Base-by-base conservation (phyloP, 1,284 basidiomycete genomes). In the Ustilago curta region DNA sequence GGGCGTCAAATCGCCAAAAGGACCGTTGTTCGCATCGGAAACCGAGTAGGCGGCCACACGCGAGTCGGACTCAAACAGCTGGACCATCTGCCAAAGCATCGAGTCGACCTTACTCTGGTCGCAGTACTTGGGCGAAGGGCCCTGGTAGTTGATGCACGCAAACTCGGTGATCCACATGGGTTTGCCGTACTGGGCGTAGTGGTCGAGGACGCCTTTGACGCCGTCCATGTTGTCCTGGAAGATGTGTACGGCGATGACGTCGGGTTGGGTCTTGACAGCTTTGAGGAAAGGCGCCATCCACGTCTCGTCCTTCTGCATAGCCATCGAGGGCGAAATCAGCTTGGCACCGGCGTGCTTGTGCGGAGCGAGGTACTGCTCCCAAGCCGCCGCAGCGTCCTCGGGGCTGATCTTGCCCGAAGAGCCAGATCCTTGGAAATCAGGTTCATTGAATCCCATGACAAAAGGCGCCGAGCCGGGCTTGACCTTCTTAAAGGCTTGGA, bases 221-320 rank as follows among this genome's bases (percentile, higher is more conserved):
- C 69, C 64, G n/a, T 61, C 70, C 50, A 76, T 71, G 57, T 69
- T 66, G 64, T 81, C 65, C 44, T 78, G 72, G 73, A 81, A 81
- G 53, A 81, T 80, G 62, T 81, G 79, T 0, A 81, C 78, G n/a
- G 65, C 72, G 52, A 81, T 75, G 23, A 70, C 62, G 66, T 81
- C 79, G 27, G 79, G 79, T 45, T 81, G 58, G 21, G 49, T 62
- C 59, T 66, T 60, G 63, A 80, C 59, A 5, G 55, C 62, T 14
- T 59, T 49, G 18, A 81, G 60, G 70, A 81, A 81, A 3, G 72
- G 70, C 0, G 25, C 49, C 16, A 79, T 31, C 72, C 66, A 73
- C 4, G 37, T 76, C 39, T 81, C 79, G 63, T 78, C 69, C 52
- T 64, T 63, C 66, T 81, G 79, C 67, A 68, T 76, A 35, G 79